phyloP scores from a whole-genome alignment of 2,329 filamentous ascomycete species.

The Trematosphaeria pertusa region DNA sequence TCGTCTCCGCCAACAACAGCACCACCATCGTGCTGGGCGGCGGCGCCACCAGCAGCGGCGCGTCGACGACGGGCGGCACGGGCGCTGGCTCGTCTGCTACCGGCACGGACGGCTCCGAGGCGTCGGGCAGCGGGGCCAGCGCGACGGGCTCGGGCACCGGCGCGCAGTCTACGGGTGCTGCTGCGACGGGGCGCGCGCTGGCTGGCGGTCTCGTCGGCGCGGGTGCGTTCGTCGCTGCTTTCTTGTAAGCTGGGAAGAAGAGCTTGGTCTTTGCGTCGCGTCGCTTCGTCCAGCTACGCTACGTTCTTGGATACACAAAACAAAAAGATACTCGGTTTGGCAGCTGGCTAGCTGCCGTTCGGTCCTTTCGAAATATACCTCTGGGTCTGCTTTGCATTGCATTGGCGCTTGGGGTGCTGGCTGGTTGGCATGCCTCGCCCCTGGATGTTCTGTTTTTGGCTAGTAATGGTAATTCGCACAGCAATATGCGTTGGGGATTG shows the following conservation, averaged over 20 bases:
- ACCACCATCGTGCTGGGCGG: slow-evolving; percentile 34
- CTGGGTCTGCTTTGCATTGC: slow-evolving; percentile 33
- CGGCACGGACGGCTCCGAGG: slow-evolving; percentile 1
- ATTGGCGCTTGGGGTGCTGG: slow-evolving; percentile 26
- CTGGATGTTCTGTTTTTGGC: slow-evolving; percentile 10
- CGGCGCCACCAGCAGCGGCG: slow-evolving; percentile 15
- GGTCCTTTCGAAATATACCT: slow-evolving; percentile 42
- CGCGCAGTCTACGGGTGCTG: slow-evolving; percentile 29
- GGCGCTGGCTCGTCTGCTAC: slow-evolving; percentile 1
- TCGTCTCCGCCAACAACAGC: slow-evolving; percentile 45
- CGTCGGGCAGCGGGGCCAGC: not conserved
- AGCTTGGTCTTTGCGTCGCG: slow-evolving; percentile 20
- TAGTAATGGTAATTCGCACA: no score
- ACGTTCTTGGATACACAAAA: slow-evolving; percentile 3
- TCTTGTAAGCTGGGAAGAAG: slow-evolving; percentile 39
- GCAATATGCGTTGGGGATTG: no score
- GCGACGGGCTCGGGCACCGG: not conserved
- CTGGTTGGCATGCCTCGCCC: slow-evolving; percentile 27
- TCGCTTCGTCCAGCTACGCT: slow-evolving; percentile 5
- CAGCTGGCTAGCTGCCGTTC: slow-evolving; percentile 15
- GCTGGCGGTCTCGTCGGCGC: slow-evolving; percentile 42
- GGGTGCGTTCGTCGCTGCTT: slow-evolving; percentile 45
- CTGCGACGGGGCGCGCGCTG: slow-evolving; percentile 38
- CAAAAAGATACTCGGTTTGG: slow-evolving; percentile 3
- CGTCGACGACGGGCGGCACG: not conserved